Percentiles rank a stretch among this genome's conserved stretches.
Conservation (phyloP, 1,284 basidiomycete species). For the Naganishia cerealis region DNA sequence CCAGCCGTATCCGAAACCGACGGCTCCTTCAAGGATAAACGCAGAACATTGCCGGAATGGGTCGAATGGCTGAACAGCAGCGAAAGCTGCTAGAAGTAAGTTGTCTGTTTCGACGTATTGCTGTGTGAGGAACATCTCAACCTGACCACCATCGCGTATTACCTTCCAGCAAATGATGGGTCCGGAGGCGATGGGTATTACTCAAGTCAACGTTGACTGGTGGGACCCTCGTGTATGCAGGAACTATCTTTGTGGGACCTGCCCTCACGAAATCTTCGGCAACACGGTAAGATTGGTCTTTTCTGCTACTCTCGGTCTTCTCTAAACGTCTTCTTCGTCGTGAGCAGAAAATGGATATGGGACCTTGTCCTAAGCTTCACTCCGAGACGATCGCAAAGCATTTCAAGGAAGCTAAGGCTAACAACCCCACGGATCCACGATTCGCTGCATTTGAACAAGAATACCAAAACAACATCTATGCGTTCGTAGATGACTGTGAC, state of each 20-base stretch:
- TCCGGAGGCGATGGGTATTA: conserved; percentile 94
- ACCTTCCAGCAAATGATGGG: conserved; percentile 90
- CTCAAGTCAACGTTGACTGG: conserved; percentile 89
- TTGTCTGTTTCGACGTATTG: not conserved
- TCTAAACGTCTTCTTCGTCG: not conserved
- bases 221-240: conserved; percentile 98
- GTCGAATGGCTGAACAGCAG: conserved; percentile 55
- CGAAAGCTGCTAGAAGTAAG: conserved; percentile 56
- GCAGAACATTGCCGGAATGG: conserved; percentile 45
- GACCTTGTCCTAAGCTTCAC: conserved; percentile 95
- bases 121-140: conserved; percentile 61
- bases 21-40: not conserved
- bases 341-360: conserved; percentile 96
- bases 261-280: conserved; percentile 94
- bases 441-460: conserved; percentile 84
- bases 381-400: conserved; percentile 84
- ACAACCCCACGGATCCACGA: conserved; percentile 71
- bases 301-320: not conserved
- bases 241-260: conserved; percentile 96
- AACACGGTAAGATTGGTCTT: conserved; percentile 75
- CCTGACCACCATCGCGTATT: conserved; percentile 60
- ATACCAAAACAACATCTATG: conserved; percentile 91
- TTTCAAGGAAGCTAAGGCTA: conserved; percentile 78
- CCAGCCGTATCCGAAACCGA: not conserved
- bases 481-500: conserved; percentile 97